Base-by-base conservation (phyloP, 441 rosid species). In the Euphorbia celastroides region DNA sequence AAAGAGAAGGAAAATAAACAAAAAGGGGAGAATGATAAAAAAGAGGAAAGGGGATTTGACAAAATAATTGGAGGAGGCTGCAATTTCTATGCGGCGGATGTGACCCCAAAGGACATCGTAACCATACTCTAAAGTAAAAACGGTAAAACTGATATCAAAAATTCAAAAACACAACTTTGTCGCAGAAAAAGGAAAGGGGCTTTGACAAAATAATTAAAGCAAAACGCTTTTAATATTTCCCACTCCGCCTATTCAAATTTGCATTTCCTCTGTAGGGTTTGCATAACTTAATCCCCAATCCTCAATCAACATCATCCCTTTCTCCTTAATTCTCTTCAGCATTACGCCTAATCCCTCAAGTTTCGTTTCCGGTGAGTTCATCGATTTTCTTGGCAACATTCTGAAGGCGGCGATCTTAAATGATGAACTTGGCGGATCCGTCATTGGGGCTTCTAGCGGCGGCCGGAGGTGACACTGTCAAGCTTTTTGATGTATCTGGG, bases 381-480 rank as follows among this genome's bases (percentile, higher is more conserved):
- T 31, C 31, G 57, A 58, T 55, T 65, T 63, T 46, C 58, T 65
- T 65, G 26, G 50, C 62, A 59, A 50, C 34, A 22, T 14, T 7
- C 22, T 19, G 10, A 25, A 27, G 19, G n/a, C 16, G 9, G 20
- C 3, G 11, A 20, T 57, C 6, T 25, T 42, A 56, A 62, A 70
- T 52, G 86, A 85, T 79, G 81, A 83, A 75, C 77, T 70, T 80
- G 77, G 64, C 82, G 73, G 88, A 91, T 84, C 93, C 83, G 48
- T 79, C 97, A 67, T 68, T 72, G 89, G 79, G 81, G 48, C 69
- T 89, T 52, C 80, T 89, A 63, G 98, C 92, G 7, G 89, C 93
- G 3, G 76, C 88, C 73, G 97, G 96, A 32, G 97, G 97, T 61
- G 96, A 92, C 72, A 87, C 96, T 41, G 89, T 94, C 52, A 94